These are phyloP conservation scores for Pisolithus thermaeus DNA, from an alignment of 1,284 basidiomycete species.

Conservation along the genomic window DNA sequence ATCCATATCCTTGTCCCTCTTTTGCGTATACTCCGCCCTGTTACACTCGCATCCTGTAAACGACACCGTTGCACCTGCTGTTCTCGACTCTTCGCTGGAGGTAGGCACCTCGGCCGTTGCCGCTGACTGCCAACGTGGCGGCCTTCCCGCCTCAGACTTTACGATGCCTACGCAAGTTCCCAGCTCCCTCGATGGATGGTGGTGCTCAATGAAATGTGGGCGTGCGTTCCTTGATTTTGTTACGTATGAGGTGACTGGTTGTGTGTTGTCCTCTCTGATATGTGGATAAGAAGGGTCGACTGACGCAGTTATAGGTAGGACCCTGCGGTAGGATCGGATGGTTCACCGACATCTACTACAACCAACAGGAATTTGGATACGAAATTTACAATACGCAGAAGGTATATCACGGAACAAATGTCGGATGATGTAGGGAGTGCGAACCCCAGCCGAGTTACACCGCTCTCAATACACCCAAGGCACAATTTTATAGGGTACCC, in stretches of 20 bases:
- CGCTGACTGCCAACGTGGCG: conserved; percentile 16
- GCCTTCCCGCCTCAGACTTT: conserved; percentile 57
- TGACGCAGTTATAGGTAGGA: conserved; percentile 34
- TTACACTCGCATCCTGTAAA: no score
- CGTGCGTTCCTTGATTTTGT: conserved; percentile 65
- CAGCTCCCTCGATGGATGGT: conserved; percentile 49
- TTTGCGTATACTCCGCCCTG: no score
- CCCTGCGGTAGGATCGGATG: conserved; percentile 64
- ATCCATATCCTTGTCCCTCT: no score
- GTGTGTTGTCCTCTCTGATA: conserved; percentile 29
- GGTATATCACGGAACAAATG: no score
- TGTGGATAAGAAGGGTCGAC: background rate
- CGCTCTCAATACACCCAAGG: conserved; percentile 12
- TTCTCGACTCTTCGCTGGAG: background rate
- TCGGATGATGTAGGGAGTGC: no score
- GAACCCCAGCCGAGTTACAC: no score
- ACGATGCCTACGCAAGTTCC: conserved; percentile 48
- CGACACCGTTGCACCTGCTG: no score
- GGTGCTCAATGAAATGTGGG: conserved; percentile 56
- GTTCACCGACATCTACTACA: conserved; percentile 75
- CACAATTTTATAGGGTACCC: conserved; percentile 11
- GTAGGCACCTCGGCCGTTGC: background rate
- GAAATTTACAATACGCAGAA: conserved; percentile 46
- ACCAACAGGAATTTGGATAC: conserved; percentile 60
- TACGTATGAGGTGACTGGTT: conserved; percentile 62